phyloP scores from a whole-genome alignment of 2,329 filamentous ascomycete genomes.

The Furcasterigmium furcatum region DNA sequence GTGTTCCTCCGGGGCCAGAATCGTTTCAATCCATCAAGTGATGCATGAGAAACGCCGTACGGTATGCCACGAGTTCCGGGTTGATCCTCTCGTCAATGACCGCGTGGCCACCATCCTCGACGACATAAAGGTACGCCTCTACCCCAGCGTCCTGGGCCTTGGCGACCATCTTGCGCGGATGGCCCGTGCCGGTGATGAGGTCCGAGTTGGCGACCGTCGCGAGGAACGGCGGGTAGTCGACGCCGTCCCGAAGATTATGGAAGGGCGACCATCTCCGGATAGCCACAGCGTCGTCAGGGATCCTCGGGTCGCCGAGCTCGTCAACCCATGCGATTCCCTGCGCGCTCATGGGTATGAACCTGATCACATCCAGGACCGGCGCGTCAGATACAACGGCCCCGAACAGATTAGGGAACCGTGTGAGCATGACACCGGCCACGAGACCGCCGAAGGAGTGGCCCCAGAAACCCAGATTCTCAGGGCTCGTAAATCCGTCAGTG shows the following conservation, averaged over 20 bases:
- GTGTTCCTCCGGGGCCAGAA: no score
- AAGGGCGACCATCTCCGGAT: background rate
- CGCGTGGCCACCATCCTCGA: background rate
- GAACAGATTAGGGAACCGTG: background rate
- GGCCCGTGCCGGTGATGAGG: background rate
- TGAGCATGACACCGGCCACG: background rate
- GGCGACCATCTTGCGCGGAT: slow-evolving; percentile 1
- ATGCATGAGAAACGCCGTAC: slow-evolving; percentile 5
- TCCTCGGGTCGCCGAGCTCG: background rate
- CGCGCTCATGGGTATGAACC: background rate
- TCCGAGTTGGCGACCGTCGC: background rate
- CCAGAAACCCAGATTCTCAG: background rate
- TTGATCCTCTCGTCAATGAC: background rate
- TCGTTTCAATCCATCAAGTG: slow-evolving; percentile 3
- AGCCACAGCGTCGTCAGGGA: background rate
- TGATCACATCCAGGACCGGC: background rate
- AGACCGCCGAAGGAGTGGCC: background rate
- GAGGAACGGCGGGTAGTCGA: background rate
- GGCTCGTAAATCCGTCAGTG: background rate
- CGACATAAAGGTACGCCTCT: slow-evolving; percentile 1
- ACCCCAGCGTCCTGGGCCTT: background rate
- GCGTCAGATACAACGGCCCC: slow-evolving; percentile 1
- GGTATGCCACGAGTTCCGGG: background rate
- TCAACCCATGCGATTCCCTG: background rate
- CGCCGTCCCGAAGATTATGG: background rate